phyloP scores from a whole-genome alignment of 768 basidiomycete genomes.

The Tulasnella sp. region DNA sequence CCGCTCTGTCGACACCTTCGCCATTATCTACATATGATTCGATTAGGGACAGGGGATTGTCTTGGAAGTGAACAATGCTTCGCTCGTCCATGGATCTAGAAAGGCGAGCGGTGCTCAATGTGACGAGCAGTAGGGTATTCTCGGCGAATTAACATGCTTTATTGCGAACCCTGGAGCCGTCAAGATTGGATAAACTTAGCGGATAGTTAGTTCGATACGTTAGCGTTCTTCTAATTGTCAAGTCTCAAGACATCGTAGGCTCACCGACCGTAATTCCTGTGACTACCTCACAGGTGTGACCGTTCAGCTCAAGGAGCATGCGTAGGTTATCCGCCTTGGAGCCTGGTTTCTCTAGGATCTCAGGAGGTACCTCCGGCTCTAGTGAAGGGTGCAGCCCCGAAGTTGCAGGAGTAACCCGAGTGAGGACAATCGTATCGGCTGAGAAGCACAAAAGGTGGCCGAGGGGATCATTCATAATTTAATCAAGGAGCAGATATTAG shows the following conservation, averaged over 20 bases:
- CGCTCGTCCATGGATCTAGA: constrained; percentile 72
- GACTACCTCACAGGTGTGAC: constrained; percentile 79
- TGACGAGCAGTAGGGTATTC: not conserved
- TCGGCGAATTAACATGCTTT: constrained; percentile 34
- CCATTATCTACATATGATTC: constrained; percentile 74
- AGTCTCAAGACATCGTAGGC: constrained; percentile 22
- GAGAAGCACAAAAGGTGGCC: constrained; percentile 7
- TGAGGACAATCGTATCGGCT: constrained; percentile 96
- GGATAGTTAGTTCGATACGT: too few relatives aligned
- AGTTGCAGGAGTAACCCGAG: constrained; percentile 52
- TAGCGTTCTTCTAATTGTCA: too few relatives aligned
- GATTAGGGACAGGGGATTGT: constrained; percentile 46
- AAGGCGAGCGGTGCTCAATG: not conserved
- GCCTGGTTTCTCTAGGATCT: constrained; percentile 80
- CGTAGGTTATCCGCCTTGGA: constrained; percentile 71
- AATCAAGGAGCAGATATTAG: not conserved
- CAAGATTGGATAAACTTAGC: constrained; percentile 54
- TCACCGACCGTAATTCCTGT: constrained; percentile 78
- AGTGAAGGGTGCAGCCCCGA: constrained; percentile 46
- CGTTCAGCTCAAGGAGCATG: constrained; percentile 82
- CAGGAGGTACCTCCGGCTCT: constrained; percentile 43
- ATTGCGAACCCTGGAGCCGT: constrained; percentile 65
- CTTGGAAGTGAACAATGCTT: constrained; percentile 63
- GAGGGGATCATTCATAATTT: not conserved
- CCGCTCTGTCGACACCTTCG: constrained; percentile 80